These are phyloP conservation scores for Leucosporidium yakuticum DNA, from an alignment of 768 basidiomycete species.

Conservation along the genomic window DNA sequence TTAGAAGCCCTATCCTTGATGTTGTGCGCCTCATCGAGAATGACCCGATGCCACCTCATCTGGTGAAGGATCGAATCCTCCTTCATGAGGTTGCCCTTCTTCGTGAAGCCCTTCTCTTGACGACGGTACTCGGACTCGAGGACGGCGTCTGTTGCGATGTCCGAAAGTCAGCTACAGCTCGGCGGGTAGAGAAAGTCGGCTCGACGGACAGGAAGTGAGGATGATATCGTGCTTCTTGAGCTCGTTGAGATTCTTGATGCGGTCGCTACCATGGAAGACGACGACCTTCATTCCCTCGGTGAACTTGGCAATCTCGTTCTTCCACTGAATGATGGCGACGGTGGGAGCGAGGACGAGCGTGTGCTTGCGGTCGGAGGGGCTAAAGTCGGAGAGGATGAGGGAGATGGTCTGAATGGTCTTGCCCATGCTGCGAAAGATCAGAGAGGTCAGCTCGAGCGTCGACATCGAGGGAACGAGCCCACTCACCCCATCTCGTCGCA, in stretches of 20 bases:
- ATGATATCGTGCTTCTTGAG: constrained; percentile 85
- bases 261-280: constrained; percentile 46
- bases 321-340: constrained; percentile 72
- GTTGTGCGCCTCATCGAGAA: constrained; percentile 74
- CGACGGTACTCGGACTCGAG: constrained; percentile 88
- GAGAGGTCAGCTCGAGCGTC: neutral
- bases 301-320: constrained; percentile 81
- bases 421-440: constrained; percentile 56
- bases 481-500: constrained; percentile 54
- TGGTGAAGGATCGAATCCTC: constrained; percentile 80
- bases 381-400: constrained; percentile 66
- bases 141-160: constrained; percentile 63
- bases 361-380: constrained; percentile 51
- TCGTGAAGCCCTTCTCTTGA: constrained; percentile 85
- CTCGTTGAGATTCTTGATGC: constrained; percentile 50
- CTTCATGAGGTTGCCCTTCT: constrained; percentile 73
- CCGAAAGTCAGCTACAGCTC: constrained; percentile 5
- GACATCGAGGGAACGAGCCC: neutral
- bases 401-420: constrained; percentile 97
- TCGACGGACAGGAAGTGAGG: constrained; percentile 60
- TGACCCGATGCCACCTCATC: constrained; percentile 74
- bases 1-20: constrained; percentile 94
- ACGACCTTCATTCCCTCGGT: constrained; percentile 76
- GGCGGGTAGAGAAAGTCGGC: neutral
- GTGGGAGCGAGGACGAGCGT: constrained; percentile 78